Conservation (phyloP, 2,329 filamentous ascomycete genomes). For the Cordyceps javanica region DNA sequence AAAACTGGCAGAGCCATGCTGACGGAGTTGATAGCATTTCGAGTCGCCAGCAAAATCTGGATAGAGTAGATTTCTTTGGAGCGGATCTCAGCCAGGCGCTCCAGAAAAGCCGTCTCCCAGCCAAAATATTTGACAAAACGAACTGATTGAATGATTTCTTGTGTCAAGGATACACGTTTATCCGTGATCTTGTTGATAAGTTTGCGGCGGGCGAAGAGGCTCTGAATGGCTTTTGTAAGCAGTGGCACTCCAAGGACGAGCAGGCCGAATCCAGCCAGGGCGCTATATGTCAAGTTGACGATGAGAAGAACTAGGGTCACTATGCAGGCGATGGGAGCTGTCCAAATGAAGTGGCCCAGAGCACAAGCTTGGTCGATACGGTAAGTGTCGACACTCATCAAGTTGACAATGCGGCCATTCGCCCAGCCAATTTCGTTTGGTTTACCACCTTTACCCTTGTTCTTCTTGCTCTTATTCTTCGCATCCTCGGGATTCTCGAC, state of each 20-base stretch:
- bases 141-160: constrained; percentile 86
- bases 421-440: constrained; percentile 75
- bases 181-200: constrained; percentile 92
- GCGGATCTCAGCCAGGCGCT: constrained; percentile 68
- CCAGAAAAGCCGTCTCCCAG: constrained; percentile 84
- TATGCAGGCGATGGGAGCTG: constrained; percentile 69
- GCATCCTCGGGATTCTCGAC: constrained; percentile 33
- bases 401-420: constrained; percentile 83
- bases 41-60: constrained; percentile 73
- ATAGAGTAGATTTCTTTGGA: constrained; percentile 75
- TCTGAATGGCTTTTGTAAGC: constrained; percentile 70
- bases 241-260: constrained; percentile 72
- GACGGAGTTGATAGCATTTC: constrained; percentile 78
- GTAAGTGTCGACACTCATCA: constrained; percentile 95
- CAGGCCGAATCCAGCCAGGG: constrained; percentile 79
- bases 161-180: constrained; percentile 81
- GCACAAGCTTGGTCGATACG: constrained; percentile 83
- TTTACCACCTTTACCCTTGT: constrained; percentile 18
- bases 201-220: constrained; percentile 67
- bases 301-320: constrained; percentile 75
- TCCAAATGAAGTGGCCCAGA: constrained; percentile 90
- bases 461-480: constrained; percentile 32
- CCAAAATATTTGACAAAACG: constrained; percentile 96
- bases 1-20: constrained; percentile 87
- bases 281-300: constrained; percentile 85